Evolutionary conservation across 2,329 filamentous ascomycete species (phyloP), one percentile per base, ranked within the genome.

Genomic region (Rhinocladiella similis): DNA sequence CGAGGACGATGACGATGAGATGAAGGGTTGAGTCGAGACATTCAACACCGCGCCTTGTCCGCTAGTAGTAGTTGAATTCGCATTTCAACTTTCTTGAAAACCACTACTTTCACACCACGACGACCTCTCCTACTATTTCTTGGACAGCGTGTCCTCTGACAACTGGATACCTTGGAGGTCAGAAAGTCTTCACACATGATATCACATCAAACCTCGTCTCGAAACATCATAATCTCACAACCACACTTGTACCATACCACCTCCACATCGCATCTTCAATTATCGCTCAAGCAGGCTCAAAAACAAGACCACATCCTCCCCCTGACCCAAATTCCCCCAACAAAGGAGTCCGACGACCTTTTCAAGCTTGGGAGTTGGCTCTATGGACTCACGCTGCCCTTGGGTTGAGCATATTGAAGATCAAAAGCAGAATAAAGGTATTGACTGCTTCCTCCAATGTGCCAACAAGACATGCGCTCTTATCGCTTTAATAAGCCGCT

Each of bases 1-100:
- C 7, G 62, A 62, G 22, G 62, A 64, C 22, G 61, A 61, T 19
- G 62, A 61, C 35, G 62, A 66, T 50, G 60, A 61, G 45, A 64
- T 63, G 60, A 60, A 59, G 41, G 62, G 63, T 59, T 65, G 54
- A 65, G 47, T 20, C 14, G 38, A 39, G 46, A 41, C 3, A 19
- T 16, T 3, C 4, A 6, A 19, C 38, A 10, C n/a, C n/a, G 16
- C 38, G 18, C n/a, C 38, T 18, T 41, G 38, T 41, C 38, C n/a
- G 33, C 14, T 27, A 27, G 6, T 13, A 22, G 13, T 35, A 22
- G 22, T 18, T 29, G 27, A 19, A 47, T 43, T 47, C 47, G 25
- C 18, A 33, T 10, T 33, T 33, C 29, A 33, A 9, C 29, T 12
- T 33, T 12, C 29, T 3, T 6, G 10, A 33, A 12, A 33, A 12